Evolutionary conservation across 2,329 filamentous ascomycete genomes (phyloP).

Genomic region (Cordyceps farinosa): DNA sequence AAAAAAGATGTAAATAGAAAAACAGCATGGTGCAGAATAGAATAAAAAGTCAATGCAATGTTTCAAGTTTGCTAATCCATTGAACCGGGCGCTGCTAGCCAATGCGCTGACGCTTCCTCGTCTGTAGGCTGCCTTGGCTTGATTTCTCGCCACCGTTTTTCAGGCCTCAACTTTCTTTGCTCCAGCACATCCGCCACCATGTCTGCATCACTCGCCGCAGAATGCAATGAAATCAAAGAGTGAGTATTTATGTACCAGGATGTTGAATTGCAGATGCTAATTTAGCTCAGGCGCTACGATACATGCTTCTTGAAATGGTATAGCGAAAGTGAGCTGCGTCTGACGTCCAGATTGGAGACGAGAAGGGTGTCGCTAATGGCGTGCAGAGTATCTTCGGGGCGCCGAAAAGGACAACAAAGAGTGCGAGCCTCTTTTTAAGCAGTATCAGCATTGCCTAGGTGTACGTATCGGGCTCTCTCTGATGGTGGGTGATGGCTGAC

Average conservation of each 20-base stretch:
- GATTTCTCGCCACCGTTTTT: slow-evolving; percentile 13
- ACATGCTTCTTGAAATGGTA: slow-evolving; percentile 99
- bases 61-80: background rate
- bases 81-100: background rate
- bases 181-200: slow-evolving; percentile 45
- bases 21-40: background rate
- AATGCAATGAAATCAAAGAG: slow-evolving; percentile 97
- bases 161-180: slow-evolving; percentile 4
- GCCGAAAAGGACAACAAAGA: slow-evolving; percentile 77
- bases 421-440: slow-evolving; percentile 78
- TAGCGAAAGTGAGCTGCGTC: slow-evolving; percentile 74
- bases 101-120: background rate
- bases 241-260: slow-evolving; percentile 41
- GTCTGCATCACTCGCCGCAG: slow-evolving; percentile 91
- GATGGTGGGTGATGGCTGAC: background rate
- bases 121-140: slow-evolving; percentile 18
- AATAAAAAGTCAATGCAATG: background rate
- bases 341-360: slow-evolving; percentile 18
- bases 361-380: slow-evolving; percentile 9
- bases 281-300: slow-evolving; percentile 72
- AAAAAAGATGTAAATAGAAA: too few species aligned
- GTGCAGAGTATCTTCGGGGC: slow-evolving; percentile 80
- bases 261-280: background rate
- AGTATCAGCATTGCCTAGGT: slow-evolving; percentile 82
- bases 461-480: slow-evolving; percentile 46